phyloP scores from a whole-genome alignment of 202 grass and related monocot genomes.

The Schoenoplectus triqueter region DNA sequence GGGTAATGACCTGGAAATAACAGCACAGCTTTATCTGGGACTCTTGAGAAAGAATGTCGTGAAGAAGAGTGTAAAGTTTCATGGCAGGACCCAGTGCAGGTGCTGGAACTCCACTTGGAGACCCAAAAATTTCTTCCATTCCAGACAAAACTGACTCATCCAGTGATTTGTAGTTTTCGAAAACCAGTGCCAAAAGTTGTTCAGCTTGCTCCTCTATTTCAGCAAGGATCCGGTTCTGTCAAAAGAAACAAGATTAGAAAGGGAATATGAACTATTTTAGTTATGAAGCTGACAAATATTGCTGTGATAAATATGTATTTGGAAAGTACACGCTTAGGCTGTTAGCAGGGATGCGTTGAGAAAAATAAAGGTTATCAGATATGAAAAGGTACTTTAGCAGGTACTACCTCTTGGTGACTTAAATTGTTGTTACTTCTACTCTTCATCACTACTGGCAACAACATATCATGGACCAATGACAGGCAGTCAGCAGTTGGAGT shows the following conservation, averaged over 20 bases:
- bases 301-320: background rate
- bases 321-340: background rate
- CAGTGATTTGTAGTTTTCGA: slow-evolving; percentile 96
- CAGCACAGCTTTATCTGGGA: slow-evolving; percentile 87
- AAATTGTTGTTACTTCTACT: slow-evolving; percentile 56
- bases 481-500: slow-evolving; percentile 96
- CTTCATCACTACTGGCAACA: slow-evolving; percentile 90
- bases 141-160: slow-evolving; percentile 81
- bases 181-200: slow-evolving; percentile 77
- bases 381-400: slow-evolving; percentile 21
- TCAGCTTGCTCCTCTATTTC: slow-evolving; percentile 93
- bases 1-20: slow-evolving; percentile 84
- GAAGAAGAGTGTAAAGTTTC: slow-evolving; percentile 94
- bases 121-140: slow-evolving; percentile 70
- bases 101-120: slow-evolving; percentile 78
- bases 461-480: slow-evolving; percentile 75
- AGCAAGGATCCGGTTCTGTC: slow-evolving; percentile 89
- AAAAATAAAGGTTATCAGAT: background rate
- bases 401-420: slow-evolving; percentile 90
- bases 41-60: slow-evolving; percentile 92
- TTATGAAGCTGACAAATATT: slow-evolving; percentile 2
- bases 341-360: background rate
- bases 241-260: slow-evolving; percentile 26
- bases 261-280: slow-evolving; percentile 13
- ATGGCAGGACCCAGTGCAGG: slow-evolving; percentile 75